Evolutionary conservation across 805 yeast species (phyloP).

Genomic region (Ogataea angusta): DNA sequence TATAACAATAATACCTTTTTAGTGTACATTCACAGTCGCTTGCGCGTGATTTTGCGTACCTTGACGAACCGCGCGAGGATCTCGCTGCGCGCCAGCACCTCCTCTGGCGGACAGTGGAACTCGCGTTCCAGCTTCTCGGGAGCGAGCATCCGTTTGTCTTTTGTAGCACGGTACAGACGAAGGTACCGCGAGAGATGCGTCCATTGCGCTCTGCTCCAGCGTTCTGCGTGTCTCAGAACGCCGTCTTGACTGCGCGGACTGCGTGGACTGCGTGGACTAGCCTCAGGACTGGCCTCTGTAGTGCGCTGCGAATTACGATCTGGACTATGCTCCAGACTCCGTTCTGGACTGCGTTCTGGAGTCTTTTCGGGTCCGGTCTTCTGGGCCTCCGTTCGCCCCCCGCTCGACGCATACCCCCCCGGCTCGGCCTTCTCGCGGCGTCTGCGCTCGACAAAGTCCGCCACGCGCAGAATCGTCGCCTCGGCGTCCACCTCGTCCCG

Average conservation of each 20-base stretch:
- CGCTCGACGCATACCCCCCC: background rate
- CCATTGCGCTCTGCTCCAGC: constrained; percentile 29
- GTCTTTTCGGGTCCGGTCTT: too few species aligned
- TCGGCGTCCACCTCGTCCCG: constrained; percentile 16
- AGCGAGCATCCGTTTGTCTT: constrained; percentile 13
- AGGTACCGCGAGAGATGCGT: constrained; percentile 19
- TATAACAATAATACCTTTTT: constrained; percentile 8
- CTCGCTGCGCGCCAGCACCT: constrained; percentile 20
- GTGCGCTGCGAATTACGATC: too few species aligned
- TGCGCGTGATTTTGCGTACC: constrained; percentile 18
- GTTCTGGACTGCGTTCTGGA: too few species aligned
- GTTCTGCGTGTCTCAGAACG: background rate
- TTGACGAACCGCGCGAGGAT: constrained; percentile 19
- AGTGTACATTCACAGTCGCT: constrained; percentile 4
- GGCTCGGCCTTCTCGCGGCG: background rate
- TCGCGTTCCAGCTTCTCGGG: constrained; percentile 13
- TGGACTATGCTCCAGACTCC: too few species aligned
- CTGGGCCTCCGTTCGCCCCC: background rate
- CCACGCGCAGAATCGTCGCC: constrained; percentile 26
- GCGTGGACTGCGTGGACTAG: too few species aligned
- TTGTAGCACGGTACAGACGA: constrained; percentile 19
- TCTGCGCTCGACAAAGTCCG: constrained; percentile 18
- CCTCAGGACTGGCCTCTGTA: too few species aligned
- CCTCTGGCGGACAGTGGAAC: constrained; percentile 26
- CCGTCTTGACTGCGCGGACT: too few species aligned